Conservation (phyloP, 2,329 filamentous ascomycete genomes). For the Cercospora citrullina region DNA sequence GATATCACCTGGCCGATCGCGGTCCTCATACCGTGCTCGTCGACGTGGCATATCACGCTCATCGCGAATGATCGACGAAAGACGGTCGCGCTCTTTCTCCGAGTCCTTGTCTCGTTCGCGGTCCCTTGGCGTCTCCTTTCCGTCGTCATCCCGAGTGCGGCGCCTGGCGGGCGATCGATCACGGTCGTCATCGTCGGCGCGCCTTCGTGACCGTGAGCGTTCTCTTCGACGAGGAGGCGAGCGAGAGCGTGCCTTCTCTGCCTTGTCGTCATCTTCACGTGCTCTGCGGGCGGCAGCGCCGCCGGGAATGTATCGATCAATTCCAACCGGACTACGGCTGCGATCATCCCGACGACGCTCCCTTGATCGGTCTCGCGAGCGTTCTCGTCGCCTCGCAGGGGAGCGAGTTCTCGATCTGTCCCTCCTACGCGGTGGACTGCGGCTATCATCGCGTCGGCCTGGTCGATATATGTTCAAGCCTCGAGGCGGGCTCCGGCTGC, state of each 20-base stretch:
- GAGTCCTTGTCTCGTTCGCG: slow-evolving; percentile 25
- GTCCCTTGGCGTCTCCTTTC: slow-evolving; percentile 25
- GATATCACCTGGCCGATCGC: slow-evolving; percentile 34
- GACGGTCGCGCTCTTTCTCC: slow-evolving; percentile 13
- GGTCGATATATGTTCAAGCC: slow-evolving; percentile 21
- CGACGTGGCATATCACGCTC: slow-evolving; percentile 21
- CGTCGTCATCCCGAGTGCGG: slow-evolving; percentile 20
- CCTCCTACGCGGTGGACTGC: slow-evolving; percentile 29
- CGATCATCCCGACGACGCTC: slow-evolving; percentile 28
- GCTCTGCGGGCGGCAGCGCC: slow-evolving; percentile 26
- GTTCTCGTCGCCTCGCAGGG: slow-evolving; percentile 19
- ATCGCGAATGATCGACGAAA: slow-evolving; percentile 21
- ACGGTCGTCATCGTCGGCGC: slow-evolving; percentile 30
- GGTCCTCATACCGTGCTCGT: slow-evolving; percentile 25
- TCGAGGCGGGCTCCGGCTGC: slow-evolving; percentile 25
- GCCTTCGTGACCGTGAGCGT: slow-evolving; percentile 28
- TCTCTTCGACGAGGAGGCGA: slow-evolving; percentile 13
- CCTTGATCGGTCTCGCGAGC: slow-evolving; percentile 19
- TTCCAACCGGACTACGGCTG: slow-evolving; percentile 37
- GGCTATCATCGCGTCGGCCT: slow-evolving; percentile 29
- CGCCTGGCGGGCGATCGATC: slow-evolving; percentile 11
- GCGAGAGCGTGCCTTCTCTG: slow-evolving; percentile 13
- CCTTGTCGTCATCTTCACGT: slow-evolving; percentile 20
- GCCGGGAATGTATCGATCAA: slow-evolving; percentile 45
- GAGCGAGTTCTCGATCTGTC: slow-evolving; percentile 29